A percentile compares a stretch with the other conserved stretches of the same genome.
These are phyloP conservation scores for Ceratocystis ficicola DNA, from an alignment of 2,329 filamentous ascomycete genomes.

Conservation along the genomic window DNA sequence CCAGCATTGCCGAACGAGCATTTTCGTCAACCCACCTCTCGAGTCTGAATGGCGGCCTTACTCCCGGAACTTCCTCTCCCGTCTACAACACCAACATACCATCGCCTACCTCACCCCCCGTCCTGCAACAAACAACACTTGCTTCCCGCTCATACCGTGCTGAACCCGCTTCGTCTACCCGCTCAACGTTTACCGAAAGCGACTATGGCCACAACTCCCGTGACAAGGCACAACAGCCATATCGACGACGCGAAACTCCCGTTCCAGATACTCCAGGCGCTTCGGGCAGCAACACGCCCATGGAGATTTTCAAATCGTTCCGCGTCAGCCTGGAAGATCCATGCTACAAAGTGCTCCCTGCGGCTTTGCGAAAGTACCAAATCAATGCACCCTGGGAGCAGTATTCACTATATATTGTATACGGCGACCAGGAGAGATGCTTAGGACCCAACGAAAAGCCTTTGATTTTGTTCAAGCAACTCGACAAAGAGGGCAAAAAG, in stretches of 20 bases:
- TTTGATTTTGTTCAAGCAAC: slow-evolving; percentile 88
- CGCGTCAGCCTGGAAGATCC: slow-evolving; percentile 96
- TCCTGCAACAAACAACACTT: slow-evolving; percentile 43
- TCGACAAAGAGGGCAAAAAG: slow-evolving; percentile 93
- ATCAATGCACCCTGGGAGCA: slow-evolving; percentile 97
- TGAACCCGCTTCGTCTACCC: slow-evolving; percentile 41
- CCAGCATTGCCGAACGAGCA: slow-evolving; percentile 54
- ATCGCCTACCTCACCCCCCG: slow-evolving; percentile 57
- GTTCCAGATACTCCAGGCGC: slow-evolving; percentile 44
- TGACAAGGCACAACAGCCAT: slow-evolving; percentile 34
- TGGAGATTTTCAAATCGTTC: slow-evolving; percentile 99
- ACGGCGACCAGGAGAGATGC: slow-evolving; percentile 95
- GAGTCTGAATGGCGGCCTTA: slow-evolving; percentile 53
- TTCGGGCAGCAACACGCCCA: slow-evolving; percentile 42
- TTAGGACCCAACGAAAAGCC: slow-evolving; percentile 86
- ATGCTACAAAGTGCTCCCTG: slow-evolving; percentile 91
- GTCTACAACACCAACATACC: slow-evolving; percentile 54
- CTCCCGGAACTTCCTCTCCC: slow-evolving; percentile 40
- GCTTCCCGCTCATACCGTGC: slow-evolving; percentile 48
- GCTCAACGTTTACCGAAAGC: slow-evolving; percentile 43
- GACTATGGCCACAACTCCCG: slow-evolving; percentile 30
- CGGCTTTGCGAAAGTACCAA: slow-evolving; percentile 93
- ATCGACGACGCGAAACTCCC: slow-evolving; percentile 47
- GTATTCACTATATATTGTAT: slow-evolving; percentile 95
- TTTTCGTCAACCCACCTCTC: slow-evolving; percentile 57